These are phyloP conservation scores for Papiliotrema nemorosa DNA, from an alignment of 1,284 basidiomycete genomes.

Conservation along the genomic window DNA sequence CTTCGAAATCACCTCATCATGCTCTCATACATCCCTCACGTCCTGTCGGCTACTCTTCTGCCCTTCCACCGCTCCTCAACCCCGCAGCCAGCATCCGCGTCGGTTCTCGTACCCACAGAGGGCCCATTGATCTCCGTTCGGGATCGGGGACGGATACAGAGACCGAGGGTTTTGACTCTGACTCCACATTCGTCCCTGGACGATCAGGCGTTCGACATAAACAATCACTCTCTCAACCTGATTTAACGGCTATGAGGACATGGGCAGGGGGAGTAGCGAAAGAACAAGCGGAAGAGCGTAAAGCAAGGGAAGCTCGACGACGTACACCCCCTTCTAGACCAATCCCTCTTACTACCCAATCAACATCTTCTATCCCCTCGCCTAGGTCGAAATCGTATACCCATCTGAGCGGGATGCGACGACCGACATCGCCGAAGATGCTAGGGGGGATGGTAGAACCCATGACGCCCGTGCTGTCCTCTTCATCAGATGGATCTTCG, in stretches of 20 bases:
- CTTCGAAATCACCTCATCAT: neutral
- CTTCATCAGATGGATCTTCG: constrained; percentile 7
- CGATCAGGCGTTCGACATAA: constrained; percentile 13
- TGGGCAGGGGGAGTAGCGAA: constrained; percentile 28
- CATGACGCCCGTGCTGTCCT: constrained; percentile 25
- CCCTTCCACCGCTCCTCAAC: constrained; percentile 3
- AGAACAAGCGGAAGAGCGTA: constrained; percentile 10
- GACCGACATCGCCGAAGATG: constrained; percentile 22
- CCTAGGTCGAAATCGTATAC: constrained; percentile 17
- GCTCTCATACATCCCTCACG: neutral
- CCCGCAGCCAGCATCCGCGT: neutral
- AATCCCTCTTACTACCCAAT: constrained; percentile 4
- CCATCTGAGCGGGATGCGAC: constrained; percentile 13
- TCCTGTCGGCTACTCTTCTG: neutral
- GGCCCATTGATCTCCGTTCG: constrained; percentile 7
- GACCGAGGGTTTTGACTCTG: constrained; percentile 34
- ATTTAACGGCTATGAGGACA: constrained; percentile 35
- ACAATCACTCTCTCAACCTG: constrained; percentile 40
- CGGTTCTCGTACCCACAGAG: neutral
- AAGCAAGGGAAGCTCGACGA: constrained; percentile 4
- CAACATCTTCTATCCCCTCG: constrained; percentile 6
- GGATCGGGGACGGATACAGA: constrained; percentile 20
- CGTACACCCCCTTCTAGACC: constrained; percentile 3
- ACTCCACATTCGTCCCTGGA: constrained; percentile 31
- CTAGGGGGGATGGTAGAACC: constrained; percentile 15